Evolutionary conservation across 352 stramenopile genomes (phyloP), one percentile per base, ranked within the genome.

Genomic region (Globisporangium heterothallicum): DNA sequence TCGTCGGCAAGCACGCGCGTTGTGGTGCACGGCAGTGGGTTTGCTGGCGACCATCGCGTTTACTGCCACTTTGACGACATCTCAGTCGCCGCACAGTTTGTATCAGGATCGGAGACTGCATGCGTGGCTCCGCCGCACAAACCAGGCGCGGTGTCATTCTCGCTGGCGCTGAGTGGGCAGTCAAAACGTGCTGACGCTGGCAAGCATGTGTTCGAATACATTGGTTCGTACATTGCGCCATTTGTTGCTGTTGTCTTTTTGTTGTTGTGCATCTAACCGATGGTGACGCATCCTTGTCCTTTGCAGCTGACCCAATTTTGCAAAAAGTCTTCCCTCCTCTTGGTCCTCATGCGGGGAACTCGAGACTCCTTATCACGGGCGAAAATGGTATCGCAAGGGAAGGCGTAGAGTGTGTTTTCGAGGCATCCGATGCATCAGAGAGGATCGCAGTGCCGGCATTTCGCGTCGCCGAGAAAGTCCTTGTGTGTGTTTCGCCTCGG

Each of bases 201-300:
- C 6, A 13, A 36, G 30, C 34, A 47, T 18, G 44, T 16, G 22
- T 59, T 59, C 42, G 52, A 59, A 13, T 59, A 53, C 42, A 47
- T 52, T 10, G 52, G 52, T 58, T 44, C 16, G 42, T 52, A 6
- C 8, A 6, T 16, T 12, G 12, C 3, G 14, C 12, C 32, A 13
- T 42, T 18, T 19, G 22, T 49, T 38, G 40, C 26, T 26, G 16
- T 24, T 14, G 29, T 13, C 13, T 36, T 40, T 6, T 16, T 45
- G 24, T 8, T 9, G 13, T 13, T 29, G 13, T 21, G n/a, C n/a
- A n/a, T n/a, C n/a, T n/a, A n/a, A n/a, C n/a, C n/a, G n/a, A n/a
- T n/a, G n/a, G n/a, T n/a, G n/a, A n/a, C n/a, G n/a, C n/a, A n/a
- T n/a, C n/a, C n/a, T n/a, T n/a, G n/a, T 21, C 19, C 18, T 46